Evolutionary conservation across 2,329 filamentous ascomycete species (phyloP).

Genomic region (Fusarium torreyae): DNA sequence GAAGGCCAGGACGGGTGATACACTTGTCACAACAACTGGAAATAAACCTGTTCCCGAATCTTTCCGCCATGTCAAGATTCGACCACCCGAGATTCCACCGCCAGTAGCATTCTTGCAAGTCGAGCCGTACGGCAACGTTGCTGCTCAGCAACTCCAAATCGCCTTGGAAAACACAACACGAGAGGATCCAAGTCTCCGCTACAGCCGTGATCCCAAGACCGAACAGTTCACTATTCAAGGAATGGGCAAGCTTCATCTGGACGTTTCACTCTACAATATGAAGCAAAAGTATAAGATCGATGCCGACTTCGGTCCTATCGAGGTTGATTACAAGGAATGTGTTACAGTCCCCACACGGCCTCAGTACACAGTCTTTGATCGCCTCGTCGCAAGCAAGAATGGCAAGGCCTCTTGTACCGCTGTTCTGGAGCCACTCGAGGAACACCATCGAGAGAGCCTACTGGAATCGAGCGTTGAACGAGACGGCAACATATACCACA

Average conservation of each 20-base stretch:
- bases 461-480: conserved; percentile 63
- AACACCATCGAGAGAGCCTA: conserved; percentile 56
- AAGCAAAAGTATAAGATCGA: conserved; percentile 90
- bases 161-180: conserved; percentile 84
- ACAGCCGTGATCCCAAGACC: conserved; percentile 87
- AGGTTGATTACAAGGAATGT: conserved; percentile 95
- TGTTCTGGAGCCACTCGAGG: conserved; percentile 73
- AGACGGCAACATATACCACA: conserved; percentile 80
- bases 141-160: conserved; percentile 84
- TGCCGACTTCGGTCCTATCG: conserved; percentile 89
- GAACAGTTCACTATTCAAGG: conserved; percentile 94
- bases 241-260: conserved; percentile 96
- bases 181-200: conserved; percentile 93
- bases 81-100: conserved; percentile 90
- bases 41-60: conserved; percentile 75
- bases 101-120: conserved; percentile 98
- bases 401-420: conserved; percentile 84
- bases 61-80: conserved; percentile 83
- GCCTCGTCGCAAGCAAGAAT: conserved; percentile 82
- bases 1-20: conserved; percentile 93
- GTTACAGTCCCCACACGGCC: conserved; percentile 71
- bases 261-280: conserved; percentile 90
- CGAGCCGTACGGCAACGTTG: conserved; percentile 82
- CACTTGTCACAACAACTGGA: conserved; percentile 80
- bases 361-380: conserved; percentile 79